Evolutionary conservation across 2,329 filamentous ascomycete genomes (phyloP).

Genomic region (Ceratocystiopsis brevicomis): DNA sequence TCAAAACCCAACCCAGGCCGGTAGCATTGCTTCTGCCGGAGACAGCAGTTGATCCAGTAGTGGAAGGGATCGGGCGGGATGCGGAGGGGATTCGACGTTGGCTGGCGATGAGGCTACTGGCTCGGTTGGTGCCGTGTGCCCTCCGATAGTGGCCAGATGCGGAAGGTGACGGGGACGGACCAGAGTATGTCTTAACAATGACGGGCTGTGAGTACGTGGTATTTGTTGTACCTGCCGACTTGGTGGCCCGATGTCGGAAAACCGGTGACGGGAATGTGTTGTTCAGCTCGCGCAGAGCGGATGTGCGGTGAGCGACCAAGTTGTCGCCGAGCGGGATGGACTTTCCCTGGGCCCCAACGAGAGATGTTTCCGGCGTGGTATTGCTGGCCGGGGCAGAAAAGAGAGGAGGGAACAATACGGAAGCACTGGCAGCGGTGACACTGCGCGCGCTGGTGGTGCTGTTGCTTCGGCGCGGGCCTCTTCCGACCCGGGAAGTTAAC

Average conservation of each 20-base stretch:
- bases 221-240: constrained; percentile 35
- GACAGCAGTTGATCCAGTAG: neutral
- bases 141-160: constrained; percentile 10
- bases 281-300: constrained; percentile 40
- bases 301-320: constrained; percentile 37
- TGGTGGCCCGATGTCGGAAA: constrained; percentile 32
- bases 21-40: constrained; percentile 4
- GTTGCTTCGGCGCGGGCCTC: neutral
- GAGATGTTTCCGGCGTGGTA: constrained; percentile 25
- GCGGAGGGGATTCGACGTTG: constrained; percentile 15
- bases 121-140: constrained; percentile 10
- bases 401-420: constrained; percentile 27
- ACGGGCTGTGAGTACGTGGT: constrained; percentile 47
- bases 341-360: constrained; percentile 34
- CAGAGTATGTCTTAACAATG: constrained; percentile 44
- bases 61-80: constrained; percentile 9
- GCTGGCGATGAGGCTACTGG: constrained; percentile 12
- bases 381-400: constrained; percentile 27
- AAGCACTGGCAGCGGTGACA: neutral
- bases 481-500: neutral
- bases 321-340: constrained; percentile 37
- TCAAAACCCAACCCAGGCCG: constrained; percentile 1
- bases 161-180: constrained; percentile 17
- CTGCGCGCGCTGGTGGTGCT: neutral
- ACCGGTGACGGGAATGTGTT: constrained; percentile 31